Evolutionary conservation across 768 basidiomycete species (phyloP).

Genomic region (Coprinopsis strossmayeri): DNA sequence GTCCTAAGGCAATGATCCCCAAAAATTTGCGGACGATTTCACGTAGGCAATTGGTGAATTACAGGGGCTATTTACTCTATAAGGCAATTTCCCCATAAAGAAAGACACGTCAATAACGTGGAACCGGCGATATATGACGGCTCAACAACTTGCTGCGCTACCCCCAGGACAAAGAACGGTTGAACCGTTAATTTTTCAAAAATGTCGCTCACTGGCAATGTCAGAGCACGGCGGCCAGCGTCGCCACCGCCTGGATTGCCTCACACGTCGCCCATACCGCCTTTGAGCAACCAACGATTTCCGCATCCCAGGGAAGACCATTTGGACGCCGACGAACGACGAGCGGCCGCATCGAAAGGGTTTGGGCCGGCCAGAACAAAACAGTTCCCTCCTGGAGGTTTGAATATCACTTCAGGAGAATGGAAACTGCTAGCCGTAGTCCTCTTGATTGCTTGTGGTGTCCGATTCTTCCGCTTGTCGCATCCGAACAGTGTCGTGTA

Average conservation of each 20-base stretch:
- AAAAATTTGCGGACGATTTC: too few relatives aligned
- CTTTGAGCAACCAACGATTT: conserved; percentile 41
- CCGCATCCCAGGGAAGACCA: conserved; percentile 59
- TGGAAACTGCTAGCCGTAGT: conserved; percentile 68
- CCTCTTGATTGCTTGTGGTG: conserved; percentile 63
- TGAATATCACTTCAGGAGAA: conserved; percentile 63
- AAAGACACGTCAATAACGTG: conserved; percentile 10
- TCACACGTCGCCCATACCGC: conserved; percentile 23
- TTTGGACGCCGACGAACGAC: conserved; percentile 68
- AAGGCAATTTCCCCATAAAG: too few relatives aligned
- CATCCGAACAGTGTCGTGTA: conserved; percentile 91
- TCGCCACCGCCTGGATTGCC: conserved; percentile 38
- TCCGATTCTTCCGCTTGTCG: conserved; percentile 82
- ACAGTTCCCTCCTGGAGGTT: conserved; percentile 47
- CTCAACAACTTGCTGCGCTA: too few relatives aligned
- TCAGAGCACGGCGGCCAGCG: conserved; percentile 63
- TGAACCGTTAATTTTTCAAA: background rate
- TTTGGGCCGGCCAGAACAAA: conserved; percentile 45
- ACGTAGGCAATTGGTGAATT: too few relatives aligned
- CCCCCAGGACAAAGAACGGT: background rate
- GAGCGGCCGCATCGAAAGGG: conserved; percentile 64
- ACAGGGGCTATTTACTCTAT: too few relatives aligned
- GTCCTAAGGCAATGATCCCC: too few relatives aligned
- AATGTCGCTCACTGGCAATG: conserved; percentile 36
- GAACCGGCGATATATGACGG: background rate